phyloP scores from a whole-genome alignment of 169 alveolate species.

The Cryptosporidium parvum region DNA sequence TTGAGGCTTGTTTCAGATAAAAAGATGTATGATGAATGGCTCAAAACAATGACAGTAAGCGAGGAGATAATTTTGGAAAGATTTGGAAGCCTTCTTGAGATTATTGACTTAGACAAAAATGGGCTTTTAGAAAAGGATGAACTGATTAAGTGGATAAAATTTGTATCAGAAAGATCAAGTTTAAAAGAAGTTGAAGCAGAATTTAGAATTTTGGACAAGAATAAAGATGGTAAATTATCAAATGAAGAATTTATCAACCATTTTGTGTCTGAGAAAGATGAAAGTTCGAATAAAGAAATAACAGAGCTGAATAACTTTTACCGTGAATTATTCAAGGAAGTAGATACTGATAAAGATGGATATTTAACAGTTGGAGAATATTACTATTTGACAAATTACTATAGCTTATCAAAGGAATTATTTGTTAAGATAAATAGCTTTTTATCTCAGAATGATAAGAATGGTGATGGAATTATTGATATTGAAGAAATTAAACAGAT shows the following conservation, averaged over 20 bases:
- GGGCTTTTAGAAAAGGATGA: slow-evolving; percentile 29
- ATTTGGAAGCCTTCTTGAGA: not conserved
- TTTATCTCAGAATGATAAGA: slow-evolving; percentile 33
- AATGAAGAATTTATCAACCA: slow-evolving; percentile 32
- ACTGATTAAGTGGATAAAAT: slow-evolving; percentile 31
- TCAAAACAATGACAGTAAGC: slow-evolving; percentile 29
- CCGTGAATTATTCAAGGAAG: slow-evolving; percentile 11
- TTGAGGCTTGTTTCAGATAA: slow-evolving; percentile 33
- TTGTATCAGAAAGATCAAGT: slow-evolving; percentile 43
- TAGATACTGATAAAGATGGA: slow-evolving; percentile 48
- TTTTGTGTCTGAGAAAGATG: not conserved
- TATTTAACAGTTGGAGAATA: slow-evolving; percentile 14
- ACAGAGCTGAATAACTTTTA: slow-evolving; percentile 29
- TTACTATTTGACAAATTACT: slow-evolving; percentile 28
- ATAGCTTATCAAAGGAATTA: slow-evolving; percentile 43
- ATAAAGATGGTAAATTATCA: slow-evolving; percentile 26
- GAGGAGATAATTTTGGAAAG: slow-evolving; percentile 41
- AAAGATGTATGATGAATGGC: slow-evolving; percentile 61
- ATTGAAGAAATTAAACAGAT: slow-evolving; percentile 29
- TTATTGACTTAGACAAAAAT: slow-evolving; percentile 35
- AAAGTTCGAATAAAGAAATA: not conserved
- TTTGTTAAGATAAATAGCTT: slow-evolving; percentile 34
- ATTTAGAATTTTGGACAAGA: slow-evolving; percentile 36
- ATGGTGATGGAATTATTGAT: slow-evolving; percentile 58
- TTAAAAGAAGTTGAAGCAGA: slow-evolving; percentile 42